These are phyloP conservation scores for Solanum chaucha DNA, from an alignment of 257 asterid genomes.

Conservation along the genomic window DNA sequence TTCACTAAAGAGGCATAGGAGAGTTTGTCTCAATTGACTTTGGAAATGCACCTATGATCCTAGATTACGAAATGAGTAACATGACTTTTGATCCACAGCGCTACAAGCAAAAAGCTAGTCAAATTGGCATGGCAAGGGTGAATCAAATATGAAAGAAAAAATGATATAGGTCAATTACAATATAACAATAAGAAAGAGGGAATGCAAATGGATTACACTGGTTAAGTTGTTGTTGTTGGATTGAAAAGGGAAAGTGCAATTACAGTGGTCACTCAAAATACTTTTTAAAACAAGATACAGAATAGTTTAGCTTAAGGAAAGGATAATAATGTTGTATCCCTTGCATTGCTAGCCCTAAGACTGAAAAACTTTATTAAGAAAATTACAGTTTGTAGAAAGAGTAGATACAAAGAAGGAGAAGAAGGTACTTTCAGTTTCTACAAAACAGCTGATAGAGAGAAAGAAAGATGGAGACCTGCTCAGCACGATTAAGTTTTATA, in stretches of 20 bases:
- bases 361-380: neutral
- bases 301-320: neutral
- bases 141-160: neutral
- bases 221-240: neutral
- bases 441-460: neutral
- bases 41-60: neutral
- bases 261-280: neutral
- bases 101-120: neutral
- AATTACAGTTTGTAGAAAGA: neutral
- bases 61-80: neutral
- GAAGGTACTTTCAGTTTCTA: neutral
- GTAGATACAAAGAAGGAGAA: neutral
- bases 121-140: neutral
- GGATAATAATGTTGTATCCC: neutral
- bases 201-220: neutral
- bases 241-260: neutral
- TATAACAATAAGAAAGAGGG: neutral
- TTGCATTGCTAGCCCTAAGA: neutral
- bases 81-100: neutral
- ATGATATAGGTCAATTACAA: neutral
- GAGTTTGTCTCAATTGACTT: neutral
- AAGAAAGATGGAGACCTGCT: neutral
- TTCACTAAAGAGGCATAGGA: neutral
- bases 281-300: neutral
- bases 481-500: neutral